A percentile compares a stretch with the other conserved stretches of the same genome.
Evolutionary conservation across 2,329 filamentous ascomycete species (phyloP).

Genomic region (Colletotrichum sp.): DNA sequence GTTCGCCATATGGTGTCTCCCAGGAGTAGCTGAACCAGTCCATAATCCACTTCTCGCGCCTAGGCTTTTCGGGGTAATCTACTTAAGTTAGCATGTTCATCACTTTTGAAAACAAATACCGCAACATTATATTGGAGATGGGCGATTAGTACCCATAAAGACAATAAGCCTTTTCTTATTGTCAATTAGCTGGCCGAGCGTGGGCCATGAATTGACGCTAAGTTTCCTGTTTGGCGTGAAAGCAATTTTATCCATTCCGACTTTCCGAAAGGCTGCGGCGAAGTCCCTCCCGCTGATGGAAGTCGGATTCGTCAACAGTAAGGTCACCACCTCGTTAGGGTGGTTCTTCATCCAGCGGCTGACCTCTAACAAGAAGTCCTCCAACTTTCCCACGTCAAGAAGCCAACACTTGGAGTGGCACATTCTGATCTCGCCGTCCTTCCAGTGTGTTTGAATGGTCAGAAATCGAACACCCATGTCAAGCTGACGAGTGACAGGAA

Average conservation of each 20-base stretch:
- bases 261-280: background rate
- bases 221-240: background rate
- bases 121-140: fast-evolving
- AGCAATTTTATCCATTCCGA: background rate
- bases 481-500: background rate
- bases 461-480: background rate
- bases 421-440: background rate
- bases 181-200: background rate
- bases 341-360: background rate
- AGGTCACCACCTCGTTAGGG: background rate
- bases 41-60: background rate
- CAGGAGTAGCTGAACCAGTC: background rate
- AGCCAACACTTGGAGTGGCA: background rate
- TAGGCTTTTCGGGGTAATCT: background rate
- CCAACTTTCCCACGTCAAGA: background rate
- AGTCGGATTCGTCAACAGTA: background rate
- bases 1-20: background rate
- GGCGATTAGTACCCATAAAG: background rate
- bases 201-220: background rate
- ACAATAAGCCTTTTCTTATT: background rate
- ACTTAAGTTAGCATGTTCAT: background rate
- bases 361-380: background rate
- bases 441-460: background rate
- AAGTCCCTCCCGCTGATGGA: background rate
- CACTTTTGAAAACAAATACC: fast-evolving